Percentiles rank a stretch among this genome's conserved stretches.
These are phyloP conservation scores for Coccomyxa sp. DNA, from an alignment of 139 green algal species.

Conservation along the genomic window DNA sequence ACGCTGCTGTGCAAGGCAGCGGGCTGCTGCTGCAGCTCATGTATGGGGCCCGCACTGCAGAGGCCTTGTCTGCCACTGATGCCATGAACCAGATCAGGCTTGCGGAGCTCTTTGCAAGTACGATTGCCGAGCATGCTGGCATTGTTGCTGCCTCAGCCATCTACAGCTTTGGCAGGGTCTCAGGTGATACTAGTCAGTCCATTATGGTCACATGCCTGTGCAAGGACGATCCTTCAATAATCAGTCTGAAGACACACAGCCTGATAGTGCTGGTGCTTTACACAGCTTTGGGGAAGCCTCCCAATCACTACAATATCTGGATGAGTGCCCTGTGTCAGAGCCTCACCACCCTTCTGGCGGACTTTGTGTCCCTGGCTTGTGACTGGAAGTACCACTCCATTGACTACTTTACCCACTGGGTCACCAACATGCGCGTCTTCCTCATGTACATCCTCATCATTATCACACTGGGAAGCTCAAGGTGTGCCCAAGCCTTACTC, in stretches of 20 bases:
- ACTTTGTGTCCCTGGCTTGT: constrained; percentile 3
- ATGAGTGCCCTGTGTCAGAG: constrained; percentile 20
- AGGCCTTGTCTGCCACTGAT: constrained; percentile 18
- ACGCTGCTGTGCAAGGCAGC: neutral
- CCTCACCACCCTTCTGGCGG: neutral
- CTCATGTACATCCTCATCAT: constrained; percentile 8
- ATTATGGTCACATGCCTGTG: neutral
- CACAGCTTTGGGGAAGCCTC: constrained; percentile 6
- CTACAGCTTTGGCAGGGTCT: constrained; percentile 30
- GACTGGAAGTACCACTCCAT: constrained; percentile 15
- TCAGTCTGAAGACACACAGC: neutral
- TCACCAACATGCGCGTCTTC: constrained; percentile 4
- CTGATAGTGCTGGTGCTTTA: neutral
- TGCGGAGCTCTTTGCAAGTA: constrained; percentile 6
- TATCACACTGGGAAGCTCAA: constrained; percentile 2
- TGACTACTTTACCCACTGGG: constrained; percentile 11
- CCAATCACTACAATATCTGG: constrained; percentile 29
- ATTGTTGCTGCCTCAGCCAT: constrained; percentile 38
- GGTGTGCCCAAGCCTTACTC: neutral
- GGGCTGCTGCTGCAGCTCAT: constrained; percentile 12
- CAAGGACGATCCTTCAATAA: neutral
- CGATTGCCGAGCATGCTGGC: constrained; percentile 21
- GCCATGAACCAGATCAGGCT: constrained; percentile 18
- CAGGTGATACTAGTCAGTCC: neutral
- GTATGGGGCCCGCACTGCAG: constrained; percentile 23